Evolutionary conservation across 495 filamentous ascomycete species (phyloP), one percentile per base, ranked within the genome.

Genomic region (Trypethelium eluteriae): DNA sequence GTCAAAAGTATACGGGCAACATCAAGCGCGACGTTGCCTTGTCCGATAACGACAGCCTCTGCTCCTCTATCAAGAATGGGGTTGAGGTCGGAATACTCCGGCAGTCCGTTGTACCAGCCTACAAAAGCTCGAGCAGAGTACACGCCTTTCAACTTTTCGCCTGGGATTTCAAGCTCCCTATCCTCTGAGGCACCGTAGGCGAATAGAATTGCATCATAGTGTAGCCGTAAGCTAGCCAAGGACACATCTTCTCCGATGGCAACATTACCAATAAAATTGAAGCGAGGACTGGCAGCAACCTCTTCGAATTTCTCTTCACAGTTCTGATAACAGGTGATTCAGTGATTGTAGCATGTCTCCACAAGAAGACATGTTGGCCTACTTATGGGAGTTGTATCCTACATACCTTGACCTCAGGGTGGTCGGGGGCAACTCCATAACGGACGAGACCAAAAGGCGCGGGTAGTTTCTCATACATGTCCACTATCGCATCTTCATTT

Each of bases 61-160:
- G 96, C 92, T 2, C 89, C 91, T 7, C 81, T 78, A 1, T 84
- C 84, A 14, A 98, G 83, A 71, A 91, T 85, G 1, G 93, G 94
- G 12, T 81, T 80, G n/a, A 96, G 77, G 70, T 84, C 75, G 35
- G 89, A 83, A 74, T 90, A 89, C 71, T 96, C 89, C 0, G 94
- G 95, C 0, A 96, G 82, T 18, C 95, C 93, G 73, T 98, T 98
- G 77, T 98, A 98, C 94, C 94, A 98, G 16, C 93, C 94, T 5
- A 98, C 95, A 76, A 98, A 98, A 62, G 91, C 89, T 6, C 94
- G 84, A 2, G 94, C 94, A 16, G 92, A 96, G 77, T 91, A 88
- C 44, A 98, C 86, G 49, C 91, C 90, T 11, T 79, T 79, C 41
- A 90, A 70, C 14, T 86, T 79, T 71, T 98, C 94, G n/a, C 93